Evolutionary conservation across 2,329 filamentous ascomycete species (phyloP), one percentile per base, ranked within the genome.

Genomic region (Triangularia setosa): DNA sequence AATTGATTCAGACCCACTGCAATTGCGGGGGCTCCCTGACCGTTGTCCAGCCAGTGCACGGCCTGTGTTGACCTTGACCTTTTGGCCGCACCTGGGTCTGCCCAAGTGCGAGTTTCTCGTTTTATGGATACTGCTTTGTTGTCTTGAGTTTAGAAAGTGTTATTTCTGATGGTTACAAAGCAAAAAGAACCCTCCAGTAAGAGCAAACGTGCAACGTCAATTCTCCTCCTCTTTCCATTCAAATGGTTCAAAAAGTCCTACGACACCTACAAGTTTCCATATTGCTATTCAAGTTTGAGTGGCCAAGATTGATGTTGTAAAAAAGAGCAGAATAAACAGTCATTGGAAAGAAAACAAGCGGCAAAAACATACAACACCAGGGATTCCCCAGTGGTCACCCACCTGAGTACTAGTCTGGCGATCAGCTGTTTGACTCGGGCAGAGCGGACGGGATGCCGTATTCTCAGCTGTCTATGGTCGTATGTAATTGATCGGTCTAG

Each of bases 1-100:
- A 72, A 72, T 72, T 70, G 68, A 69, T 55, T 66, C 64, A 48
- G 40, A 9, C 11, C 40, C 40, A 48, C 21, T 48, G 60, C 24
- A 52, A 58, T 24, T 25, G 63, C 57, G 64, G 62, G n/a, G 65
- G 57, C 52, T 16, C 14, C 52, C 52, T 48, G n/a, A 21, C 40
- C 40, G 58, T 60, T 60, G 58, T 40, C 58, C 59, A 58, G 53
- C 54, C 63, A 56, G 24, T 27, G 25, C 52, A 55, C 23, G 25
- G 16, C 25, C 52, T 11, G 23, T 55, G 52, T 55, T 55, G 52
- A 55, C 52, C 23, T 27, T 27, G 23, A 16, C 23, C 23, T 55
- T 18, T 1, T 2, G 21, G 6, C 16, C 16, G 16, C 56, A 58
- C 56, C 56, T 24, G 3, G 30, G 11, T 14, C 11, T 11, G 12